Evolutionary conservation across 2,329 filamentous ascomycete genomes (phyloP).

Genomic region (Elsinoe ampelina): DNA sequence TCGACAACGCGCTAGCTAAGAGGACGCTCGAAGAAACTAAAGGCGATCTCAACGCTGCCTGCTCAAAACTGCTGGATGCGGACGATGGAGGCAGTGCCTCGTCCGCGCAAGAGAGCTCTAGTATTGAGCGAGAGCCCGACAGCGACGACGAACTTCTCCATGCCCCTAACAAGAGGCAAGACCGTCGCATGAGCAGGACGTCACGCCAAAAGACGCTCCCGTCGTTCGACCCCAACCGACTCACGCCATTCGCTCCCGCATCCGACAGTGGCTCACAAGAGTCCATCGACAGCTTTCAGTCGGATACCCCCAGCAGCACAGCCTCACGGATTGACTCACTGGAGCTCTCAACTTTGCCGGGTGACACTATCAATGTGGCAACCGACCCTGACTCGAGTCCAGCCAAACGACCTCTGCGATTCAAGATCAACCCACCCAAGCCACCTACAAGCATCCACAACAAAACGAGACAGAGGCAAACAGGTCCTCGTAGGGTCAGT

Average conservation of each 20-base stretch:
- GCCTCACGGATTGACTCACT: constrained; percentile 21
- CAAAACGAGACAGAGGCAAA: constrained; percentile 27
- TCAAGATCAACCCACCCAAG: constrained; percentile 29
- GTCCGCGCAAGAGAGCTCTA: constrained; percentile 39
- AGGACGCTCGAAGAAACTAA: constrained; percentile 44
- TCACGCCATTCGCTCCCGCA: constrained; percentile 25
- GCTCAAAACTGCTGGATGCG: constrained; percentile 43
- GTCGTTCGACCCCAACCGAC: constrained; percentile 21
- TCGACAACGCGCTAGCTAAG: constrained; percentile 43
- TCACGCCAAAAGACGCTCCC: constrained; percentile 28
- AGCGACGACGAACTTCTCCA: constrained; percentile 38
- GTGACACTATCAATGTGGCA: constrained; percentile 17
- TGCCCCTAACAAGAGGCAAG: constrained; percentile 45
- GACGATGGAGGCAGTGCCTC: constrained; percentile 35
- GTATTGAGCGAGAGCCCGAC: constrained; percentile 43
- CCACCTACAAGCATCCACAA: constrained; percentile 22
- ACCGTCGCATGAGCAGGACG: constrained; percentile 36
- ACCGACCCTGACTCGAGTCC: not conserved
- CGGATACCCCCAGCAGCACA: constrained; percentile 24
- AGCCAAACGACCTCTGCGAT: constrained; percentile 18
- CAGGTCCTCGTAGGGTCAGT: constrained; percentile 27
- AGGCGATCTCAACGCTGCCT: constrained; percentile 46
- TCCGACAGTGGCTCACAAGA: constrained; percentile 27
- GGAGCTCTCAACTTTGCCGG: constrained; percentile 16
- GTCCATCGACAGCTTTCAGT: constrained; percentile 26